A percentile compares a stretch with the other conserved stretches of the same genome.
These are phyloP conservation scores for Phytopythium helicoides DNA, from an alignment of 352 stramenopile genomes.

Conservation along the genomic window DNA sequence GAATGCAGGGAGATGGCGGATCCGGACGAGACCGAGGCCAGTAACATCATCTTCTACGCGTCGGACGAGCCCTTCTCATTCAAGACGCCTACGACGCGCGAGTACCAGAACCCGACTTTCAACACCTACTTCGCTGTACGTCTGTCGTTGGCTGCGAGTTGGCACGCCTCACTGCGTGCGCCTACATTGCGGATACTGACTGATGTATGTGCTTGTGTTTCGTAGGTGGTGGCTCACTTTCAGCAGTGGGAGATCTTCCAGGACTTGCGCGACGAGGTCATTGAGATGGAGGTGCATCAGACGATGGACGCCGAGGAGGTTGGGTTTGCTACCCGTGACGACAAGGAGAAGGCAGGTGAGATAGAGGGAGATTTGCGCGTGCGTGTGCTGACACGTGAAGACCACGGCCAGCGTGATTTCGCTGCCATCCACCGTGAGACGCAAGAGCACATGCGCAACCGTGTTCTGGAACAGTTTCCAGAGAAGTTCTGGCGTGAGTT, in stretches of 20 bases:
- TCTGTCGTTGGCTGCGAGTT: not conserved
- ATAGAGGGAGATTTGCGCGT: constrained; percentile 5
- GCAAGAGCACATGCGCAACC: constrained; percentile 58
- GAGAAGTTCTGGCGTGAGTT: constrained; percentile 57
- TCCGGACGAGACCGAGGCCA: constrained; percentile 24
- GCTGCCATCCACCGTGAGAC: constrained; percentile 48
- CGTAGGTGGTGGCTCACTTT: constrained; percentile 59
- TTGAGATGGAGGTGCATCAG: constrained; percentile 51
- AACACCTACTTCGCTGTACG: constrained; percentile 65
- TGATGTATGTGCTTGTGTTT: not conserved
- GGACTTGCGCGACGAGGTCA: constrained; percentile 29
- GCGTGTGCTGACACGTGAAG: constrained; percentile 47
- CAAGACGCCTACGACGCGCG: constrained; percentile 40
- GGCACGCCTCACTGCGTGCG: not conserved
- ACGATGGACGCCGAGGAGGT: constrained; percentile 49
- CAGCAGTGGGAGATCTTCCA: constrained; percentile 73
- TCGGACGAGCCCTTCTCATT: constrained; percentile 70
- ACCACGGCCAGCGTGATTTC: constrained; percentile 57
- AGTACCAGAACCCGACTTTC: constrained; percentile 41
- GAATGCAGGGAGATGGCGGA: constrained; percentile 46
- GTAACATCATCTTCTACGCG: constrained; percentile 79
- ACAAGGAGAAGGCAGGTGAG: constrained; percentile 4
- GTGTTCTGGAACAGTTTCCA: constrained; percentile 65
- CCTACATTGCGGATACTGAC: too few relatives aligned
- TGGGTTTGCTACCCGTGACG: constrained; percentile 25